These are phyloP conservation scores for Xylariaceae sp. DNA, from an alignment of 2,329 filamentous ascomycete species.

Conservation along the genomic window DNA sequence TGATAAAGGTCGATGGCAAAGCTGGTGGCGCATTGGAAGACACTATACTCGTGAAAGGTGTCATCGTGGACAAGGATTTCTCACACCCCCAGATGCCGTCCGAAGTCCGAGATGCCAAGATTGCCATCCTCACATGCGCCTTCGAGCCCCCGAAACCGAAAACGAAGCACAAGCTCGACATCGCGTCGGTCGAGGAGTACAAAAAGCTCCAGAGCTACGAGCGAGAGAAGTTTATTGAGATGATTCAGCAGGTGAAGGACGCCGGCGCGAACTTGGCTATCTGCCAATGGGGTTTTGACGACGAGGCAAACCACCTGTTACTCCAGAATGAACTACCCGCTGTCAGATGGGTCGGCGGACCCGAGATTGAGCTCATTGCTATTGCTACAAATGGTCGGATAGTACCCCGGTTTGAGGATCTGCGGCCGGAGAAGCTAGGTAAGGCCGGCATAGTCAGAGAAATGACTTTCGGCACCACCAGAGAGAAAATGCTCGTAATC, in stretches of 20 bases:
- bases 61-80: slow-evolving; percentile 99
- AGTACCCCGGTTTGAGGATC: slow-evolving; percentile 92
- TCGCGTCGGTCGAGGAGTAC: slow-evolving; percentile 95
- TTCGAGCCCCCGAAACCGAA: slow-evolving; percentile 99
- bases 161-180: slow-evolving; percentile 99
- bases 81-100: slow-evolving; percentile 98
- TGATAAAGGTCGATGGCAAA: slow-evolving; percentile 99
- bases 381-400: slow-evolving; percentile 98
- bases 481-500: slow-evolving; percentile 99
- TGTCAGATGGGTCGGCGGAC: slow-evolving; percentile 95
- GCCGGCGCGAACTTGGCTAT: slow-evolving; percentile 96
- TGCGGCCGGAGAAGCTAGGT: slow-evolving; percentile 86
- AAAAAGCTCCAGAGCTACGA: slow-evolving; percentile 97
- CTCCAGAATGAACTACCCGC: slow-evolving; percentile 94
- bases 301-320: slow-evolving; percentile 95
- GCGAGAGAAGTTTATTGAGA: slow-evolving; percentile 92
- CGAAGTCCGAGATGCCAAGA: slow-evolving; percentile 90
- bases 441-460: slow-evolving; percentile 84
- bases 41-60: slow-evolving; percentile 89
- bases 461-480: slow-evolving; percentile 93
- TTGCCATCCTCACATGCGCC: slow-evolving; percentile 94
- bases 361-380: slow-evolving; percentile 96
- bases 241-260: slow-evolving; percentile 97
- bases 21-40: slow-evolving; percentile 92
- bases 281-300: slow-evolving; percentile 99